phyloP scores from a whole-genome alignment of 2,329 filamentous ascomycete genomes.

The Talaromyces islandicus region DNA sequence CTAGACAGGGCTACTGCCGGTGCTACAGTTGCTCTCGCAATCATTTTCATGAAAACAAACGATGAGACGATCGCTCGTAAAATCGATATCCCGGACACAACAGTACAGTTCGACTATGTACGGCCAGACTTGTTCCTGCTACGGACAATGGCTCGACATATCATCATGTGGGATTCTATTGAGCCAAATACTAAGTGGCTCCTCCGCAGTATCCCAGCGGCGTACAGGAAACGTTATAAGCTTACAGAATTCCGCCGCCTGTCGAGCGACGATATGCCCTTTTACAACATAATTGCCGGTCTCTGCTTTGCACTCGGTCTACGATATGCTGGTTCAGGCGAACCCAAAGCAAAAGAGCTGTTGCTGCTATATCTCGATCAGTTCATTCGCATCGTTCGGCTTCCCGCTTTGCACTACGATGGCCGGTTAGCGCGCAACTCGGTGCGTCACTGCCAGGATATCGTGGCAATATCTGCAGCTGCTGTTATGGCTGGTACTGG shows the following conservation, averaged over 20 bases:
- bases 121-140: conserved; percentile 88
- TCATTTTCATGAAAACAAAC: conserved; percentile 97
- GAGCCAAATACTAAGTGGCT: conserved; percentile 71
- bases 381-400: conserved; percentile 69
- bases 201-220: conserved; percentile 61
- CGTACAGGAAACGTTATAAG: conserved; percentile 59
- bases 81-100: conserved; percentile 84
- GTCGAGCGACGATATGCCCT: conserved; percentile 77
- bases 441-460: conserved; percentile 83
- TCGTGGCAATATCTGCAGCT: conserved; percentile 73
- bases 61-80: conserved; percentile 81
- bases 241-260: conserved; percentile 58
- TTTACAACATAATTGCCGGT: conserved; percentile 87
- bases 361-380: conserved; percentile 79
- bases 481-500: conserved; percentile 96
- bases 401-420: conserved; percentile 66
- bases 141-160: conserved; percentile 78
- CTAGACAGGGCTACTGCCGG: conserved; percentile 88
- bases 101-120: conserved; percentile 90
- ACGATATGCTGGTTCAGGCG: conserved; percentile 67
- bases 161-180: conserved; percentile 90
- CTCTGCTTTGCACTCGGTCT: conserved; percentile 74
- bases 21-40: conserved; percentile 80
- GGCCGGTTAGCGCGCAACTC: conserved; percentile 76
- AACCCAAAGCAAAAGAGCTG: conserved; percentile 68